A percentile compares a stretch with the other conserved stretches of the same genome.
phyloP scores from a whole-genome alignment of 352 stramenopile genomes.

The Pythium volutum region DNA sequence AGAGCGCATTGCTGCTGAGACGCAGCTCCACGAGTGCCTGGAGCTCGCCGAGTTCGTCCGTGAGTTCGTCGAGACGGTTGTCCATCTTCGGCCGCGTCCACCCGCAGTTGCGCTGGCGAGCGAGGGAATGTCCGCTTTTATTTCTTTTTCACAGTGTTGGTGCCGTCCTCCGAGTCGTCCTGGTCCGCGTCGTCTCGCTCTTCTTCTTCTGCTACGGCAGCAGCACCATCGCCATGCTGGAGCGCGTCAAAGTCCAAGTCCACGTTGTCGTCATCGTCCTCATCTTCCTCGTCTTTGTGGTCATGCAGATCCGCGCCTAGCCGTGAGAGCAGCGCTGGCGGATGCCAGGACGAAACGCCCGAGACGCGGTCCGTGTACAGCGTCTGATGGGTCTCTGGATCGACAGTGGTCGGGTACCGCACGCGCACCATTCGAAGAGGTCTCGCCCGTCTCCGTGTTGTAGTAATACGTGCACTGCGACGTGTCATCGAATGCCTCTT shows the following conservation, averaged over 20 bases:
- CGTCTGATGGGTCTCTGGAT: constrained; percentile 33
- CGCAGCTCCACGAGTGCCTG: no score
- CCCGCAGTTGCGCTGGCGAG: constrained; percentile 52
- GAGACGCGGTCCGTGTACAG: constrained; percentile 48
- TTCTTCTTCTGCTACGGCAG: constrained; percentile 14
- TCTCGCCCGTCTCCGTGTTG: constrained; percentile 61
- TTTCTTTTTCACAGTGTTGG: constrained; percentile 10
- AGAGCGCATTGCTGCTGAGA: no score
- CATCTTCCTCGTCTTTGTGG: constrained; percentile 23
- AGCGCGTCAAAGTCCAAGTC: constrained; percentile 40
- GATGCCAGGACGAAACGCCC: constrained; percentile 36
- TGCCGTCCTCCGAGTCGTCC: constrained; percentile 1
- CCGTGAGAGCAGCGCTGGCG: constrained; percentile 34
- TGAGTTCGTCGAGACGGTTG: no score
- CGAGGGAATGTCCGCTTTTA: constrained; percentile 41
- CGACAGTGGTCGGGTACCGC: constrained; percentile 36
- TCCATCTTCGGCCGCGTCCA: constrained; percentile 60
- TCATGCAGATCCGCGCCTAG: constrained; percentile 30
- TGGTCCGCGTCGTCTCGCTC: constrained; percentile 14
- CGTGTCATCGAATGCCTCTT: constrained; percentile 60
- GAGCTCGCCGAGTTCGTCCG: no score
- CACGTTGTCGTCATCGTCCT: constrained; percentile 31
- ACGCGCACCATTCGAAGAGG: constrained; percentile 53
- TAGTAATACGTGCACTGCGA: constrained; percentile 73
- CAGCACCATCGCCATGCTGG: constrained; percentile 23